phyloP scores from a whole-genome alignment of 1,139 yeast genomes.

The Eremothecium gossypii region DNA sequence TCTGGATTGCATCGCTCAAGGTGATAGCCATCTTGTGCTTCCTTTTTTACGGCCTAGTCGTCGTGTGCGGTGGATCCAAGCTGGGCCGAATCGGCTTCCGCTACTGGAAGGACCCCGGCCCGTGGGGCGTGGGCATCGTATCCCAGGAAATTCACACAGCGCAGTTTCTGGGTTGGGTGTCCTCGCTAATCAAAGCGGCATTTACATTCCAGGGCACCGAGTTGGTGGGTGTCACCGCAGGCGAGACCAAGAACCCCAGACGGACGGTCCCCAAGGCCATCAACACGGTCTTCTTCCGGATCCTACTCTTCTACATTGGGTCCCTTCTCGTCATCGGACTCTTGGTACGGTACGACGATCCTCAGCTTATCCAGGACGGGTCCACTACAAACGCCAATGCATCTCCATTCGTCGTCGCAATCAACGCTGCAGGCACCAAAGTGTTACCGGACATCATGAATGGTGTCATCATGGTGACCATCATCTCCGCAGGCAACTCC shows the following conservation, averaged over 20 bases:
- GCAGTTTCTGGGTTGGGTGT: slow-evolving; percentile 59
- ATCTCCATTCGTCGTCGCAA: slow-evolving; percentile 66
- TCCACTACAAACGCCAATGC: slow-evolving; percentile 43
- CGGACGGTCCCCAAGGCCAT: slow-evolving; percentile 79
- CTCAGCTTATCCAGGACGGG: slow-evolving; percentile 37
- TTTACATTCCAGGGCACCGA: slow-evolving; percentile 83
- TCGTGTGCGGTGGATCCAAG: slow-evolving; percentile 68
- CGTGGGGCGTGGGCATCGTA: slow-evolving; percentile 58
- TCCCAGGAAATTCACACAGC: slow-evolving; percentile 53
- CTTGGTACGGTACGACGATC: slow-evolving; percentile 71
- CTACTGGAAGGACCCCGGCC: slow-evolving; percentile 91
- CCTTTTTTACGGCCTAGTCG: slow-evolving; percentile 57
- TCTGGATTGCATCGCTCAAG: slow-evolving; percentile 62
- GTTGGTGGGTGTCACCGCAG: slow-evolving; percentile 79
- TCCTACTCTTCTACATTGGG: slow-evolving; percentile 68
- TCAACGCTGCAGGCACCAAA: slow-evolving; percentile 59
- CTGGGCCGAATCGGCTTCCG: slow-evolving; percentile 73
- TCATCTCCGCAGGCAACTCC: slow-evolving; percentile 76
- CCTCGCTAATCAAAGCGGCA: slow-evolving; percentile 60
- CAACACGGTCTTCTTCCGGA: slow-evolving; percentile 72
- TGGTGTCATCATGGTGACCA: slow-evolving; percentile 60
- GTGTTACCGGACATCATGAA: slow-evolving; percentile 64
- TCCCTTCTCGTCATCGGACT: slow-evolving; percentile 76
- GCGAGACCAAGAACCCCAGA: slow-evolving; percentile 78
- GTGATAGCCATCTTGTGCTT: slow-evolving; percentile 67